phyloP scores from a whole-genome alignment of 2,329 filamentous ascomycete species.

The Penicillium glabrum region DNA sequence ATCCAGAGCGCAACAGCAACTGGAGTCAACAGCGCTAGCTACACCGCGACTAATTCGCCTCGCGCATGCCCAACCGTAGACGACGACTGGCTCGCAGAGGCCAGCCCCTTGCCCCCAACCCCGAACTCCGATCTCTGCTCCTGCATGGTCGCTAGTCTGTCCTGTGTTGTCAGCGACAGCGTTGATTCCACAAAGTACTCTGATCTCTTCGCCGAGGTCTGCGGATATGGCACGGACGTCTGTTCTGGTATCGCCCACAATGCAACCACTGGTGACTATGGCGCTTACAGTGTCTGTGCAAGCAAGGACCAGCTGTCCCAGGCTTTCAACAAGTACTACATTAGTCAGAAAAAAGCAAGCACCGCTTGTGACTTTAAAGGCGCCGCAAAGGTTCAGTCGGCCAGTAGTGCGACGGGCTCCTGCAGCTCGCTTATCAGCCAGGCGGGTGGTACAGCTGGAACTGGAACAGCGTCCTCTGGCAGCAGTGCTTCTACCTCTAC shows the following conservation, averaged over 20 bases:
- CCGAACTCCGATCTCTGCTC: too few relatives aligned
- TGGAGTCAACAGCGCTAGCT: too few relatives aligned
- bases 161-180: too few relatives aligned
- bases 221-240: conserved; percentile 38
- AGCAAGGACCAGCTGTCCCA: conserved; percentile 46
- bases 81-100: too few relatives aligned
- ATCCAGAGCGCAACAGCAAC: too few relatives aligned
- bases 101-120: too few relatives aligned
- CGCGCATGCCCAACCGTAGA: too few relatives aligned
- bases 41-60: too few relatives aligned
- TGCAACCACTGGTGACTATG: conserved; percentile 43
- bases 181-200: conserved; percentile 53
- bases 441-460: conserved; percentile 35
- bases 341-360: conserved; percentile 17
- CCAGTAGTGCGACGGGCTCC: conserved; percentile 19
- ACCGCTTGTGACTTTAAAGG: conserved; percentile 48
- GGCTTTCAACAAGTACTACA: too few relatives aligned
- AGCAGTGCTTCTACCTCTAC: too few relatives aligned
- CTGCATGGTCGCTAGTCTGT: too few relatives aligned
- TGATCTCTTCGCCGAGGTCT: conserved; percentile 63
- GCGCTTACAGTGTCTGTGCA: conserved; percentile 51
- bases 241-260: conserved; percentile 41
- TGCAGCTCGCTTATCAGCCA: conserved; percentile 16
- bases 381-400: conserved; percentile 35
- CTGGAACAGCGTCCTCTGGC: conserved; percentile 19